Conservation (phyloP, 768 basidiomycete genomes). For the Strobilomyces dryophilus region DNA sequence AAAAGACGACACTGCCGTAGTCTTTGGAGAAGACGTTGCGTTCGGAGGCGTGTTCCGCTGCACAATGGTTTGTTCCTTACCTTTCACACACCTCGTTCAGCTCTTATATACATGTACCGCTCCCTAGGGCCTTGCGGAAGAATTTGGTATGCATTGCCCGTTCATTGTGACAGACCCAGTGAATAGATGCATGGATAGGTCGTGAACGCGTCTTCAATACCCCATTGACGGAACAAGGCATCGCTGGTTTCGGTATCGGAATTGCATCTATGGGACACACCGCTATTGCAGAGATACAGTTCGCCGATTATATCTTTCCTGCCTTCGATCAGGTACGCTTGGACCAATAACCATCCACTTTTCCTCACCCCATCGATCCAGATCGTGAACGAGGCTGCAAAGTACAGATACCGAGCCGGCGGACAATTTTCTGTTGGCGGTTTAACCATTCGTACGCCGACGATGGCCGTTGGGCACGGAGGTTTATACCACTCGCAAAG, state of each 20-base stretch:
- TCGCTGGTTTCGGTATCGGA: constrained; percentile 92
- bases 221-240: constrained; percentile 88
- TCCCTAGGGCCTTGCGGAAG: constrained; percentile 78
- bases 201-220: constrained; percentile 95
- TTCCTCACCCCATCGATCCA: constrained; percentile 26
- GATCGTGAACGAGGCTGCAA: constrained; percentile 95
- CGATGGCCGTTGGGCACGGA: constrained; percentile 91
- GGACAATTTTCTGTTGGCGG: constrained; percentile 80
- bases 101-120: neutral
- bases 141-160: constrained; percentile 63
- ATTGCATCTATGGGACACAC: constrained; percentile 91
- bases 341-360: neutral
- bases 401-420: constrained; percentile 86
- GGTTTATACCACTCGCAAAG: constrained; percentile 94
- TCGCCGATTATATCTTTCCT: constrained; percentile 88
- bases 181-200: constrained; percentile 41
- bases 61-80: constrained; percentile 62
- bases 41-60: constrained; percentile 96
- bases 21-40: constrained; percentile 90
- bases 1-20: constrained; percentile 83
- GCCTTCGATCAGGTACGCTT: constrained; percentile 86
- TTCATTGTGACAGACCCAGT: neutral
- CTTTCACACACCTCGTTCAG: neutral
- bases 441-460: constrained; percentile 78
- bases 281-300: constrained; percentile 92